Evolutionary conservation across 2,329 filamentous ascomycete genomes (phyloP), one percentile per base, ranked within the genome.

Genomic region (Aspergillus viridinutans): DNA sequence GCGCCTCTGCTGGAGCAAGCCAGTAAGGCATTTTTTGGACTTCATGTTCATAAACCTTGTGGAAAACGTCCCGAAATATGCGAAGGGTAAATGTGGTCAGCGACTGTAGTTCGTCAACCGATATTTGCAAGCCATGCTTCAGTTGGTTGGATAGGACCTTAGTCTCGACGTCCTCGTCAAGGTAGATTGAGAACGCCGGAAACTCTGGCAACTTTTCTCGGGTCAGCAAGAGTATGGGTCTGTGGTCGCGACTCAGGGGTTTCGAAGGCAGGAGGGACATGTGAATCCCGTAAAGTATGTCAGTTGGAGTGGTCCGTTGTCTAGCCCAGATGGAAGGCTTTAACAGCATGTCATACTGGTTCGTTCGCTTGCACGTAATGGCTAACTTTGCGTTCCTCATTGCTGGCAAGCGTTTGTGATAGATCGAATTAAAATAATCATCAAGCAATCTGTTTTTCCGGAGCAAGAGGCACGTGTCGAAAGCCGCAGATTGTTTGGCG

Each of bases 341-440:
- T 14, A 85, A 78, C 2, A 84, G 83, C 89, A 96, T 95, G 1
- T 76, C 74, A 71, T 97, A 97, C 28, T 83, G 78, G 1, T 84
- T 83, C 50, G 82, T 86, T 68, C 89, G 91, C 68, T 91, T 92
- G 25, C 85, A 85, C 61, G 85, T 89, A n/a, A 97, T 81, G 0
- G 92, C 92, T 4, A 97, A 76, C 0, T 86, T 83, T 2, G 92
- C 92, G 71, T 97, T 97, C n/a, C 90, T 83, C 89, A 95, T 93
- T 0, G 78, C 81, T 3, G 91, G 92, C 0, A 94, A 78, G 42
- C 81, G 80, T 68, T 88, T 93, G 21, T 81, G 80, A 58, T 90
- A 90, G 0, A 83, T 83, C 0, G 94, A 90, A 55, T 90, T 82
- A 2, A 97, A 79, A 68, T 91, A 78, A 0, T 86, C 81, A 67